A percentile compares a stretch with the other conserved stretches of the same genome.
phyloP scores from a whole-genome alignment of 1,284 basidiomycete species.

The Microbotryum violaceum region DNA sequence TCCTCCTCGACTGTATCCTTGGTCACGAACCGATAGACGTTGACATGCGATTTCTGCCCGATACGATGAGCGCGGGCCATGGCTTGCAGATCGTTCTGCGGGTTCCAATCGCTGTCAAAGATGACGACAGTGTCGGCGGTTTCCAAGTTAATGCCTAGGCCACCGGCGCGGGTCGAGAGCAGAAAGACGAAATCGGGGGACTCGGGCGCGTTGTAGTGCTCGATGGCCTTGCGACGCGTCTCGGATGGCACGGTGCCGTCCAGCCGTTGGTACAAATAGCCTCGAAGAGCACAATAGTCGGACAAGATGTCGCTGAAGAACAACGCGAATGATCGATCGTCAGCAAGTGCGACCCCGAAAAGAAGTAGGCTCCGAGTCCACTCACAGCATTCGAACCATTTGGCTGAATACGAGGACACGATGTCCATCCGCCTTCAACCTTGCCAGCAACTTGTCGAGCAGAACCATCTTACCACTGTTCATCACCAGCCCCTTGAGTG shows the following conservation, averaged over 20 bases:
- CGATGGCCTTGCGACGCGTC: constrained; percentile 73
- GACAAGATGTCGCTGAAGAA: constrained; percentile 71
- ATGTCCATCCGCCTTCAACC: constrained; percentile 45
- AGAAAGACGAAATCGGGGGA: constrained; percentile 88
- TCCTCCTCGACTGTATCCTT: constrained; percentile 99
- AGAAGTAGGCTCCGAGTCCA: neutral
- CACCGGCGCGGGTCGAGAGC: constrained; percentile 91
- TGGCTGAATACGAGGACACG: constrained; percentile 61
- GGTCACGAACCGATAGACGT: constrained; percentile 92
- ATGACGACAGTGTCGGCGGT: constrained; percentile 98
- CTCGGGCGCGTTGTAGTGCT: constrained; percentile 65
- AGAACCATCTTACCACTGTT: constrained; percentile 48
- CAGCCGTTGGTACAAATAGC: constrained; percentile 73
- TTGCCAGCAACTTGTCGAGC: constrained; percentile 44
- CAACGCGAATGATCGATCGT: neutral
- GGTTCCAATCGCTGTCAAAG: constrained; percentile 79
- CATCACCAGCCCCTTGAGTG: constrained; percentile 44
- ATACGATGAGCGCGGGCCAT: constrained; percentile 98
- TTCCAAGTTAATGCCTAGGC: constrained; percentile 94
- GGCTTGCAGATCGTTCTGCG: constrained; percentile 96
- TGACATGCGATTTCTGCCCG: constrained; percentile 95
- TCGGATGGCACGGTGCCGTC: constrained; percentile 69
- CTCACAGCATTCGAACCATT: constrained; percentile 88
- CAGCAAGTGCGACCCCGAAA: neutral
- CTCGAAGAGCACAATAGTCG: constrained; percentile 86